Conservation (phyloP, 768 basidiomycete species). For the Hypholoma fasciculare region DNA sequence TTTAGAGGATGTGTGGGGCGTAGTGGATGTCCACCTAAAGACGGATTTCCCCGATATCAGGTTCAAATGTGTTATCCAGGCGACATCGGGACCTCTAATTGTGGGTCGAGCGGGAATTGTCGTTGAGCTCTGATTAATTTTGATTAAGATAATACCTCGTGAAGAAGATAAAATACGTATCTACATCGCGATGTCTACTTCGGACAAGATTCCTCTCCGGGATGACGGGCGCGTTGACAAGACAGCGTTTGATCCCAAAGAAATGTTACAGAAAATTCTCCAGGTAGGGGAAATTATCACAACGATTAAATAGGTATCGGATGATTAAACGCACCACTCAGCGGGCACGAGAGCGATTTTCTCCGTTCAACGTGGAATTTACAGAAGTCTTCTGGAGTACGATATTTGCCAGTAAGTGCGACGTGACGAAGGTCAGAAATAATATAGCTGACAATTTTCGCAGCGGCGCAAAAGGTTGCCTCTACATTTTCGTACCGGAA, state of each 20-base stretch:
- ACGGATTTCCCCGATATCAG: constrained; percentile 10
- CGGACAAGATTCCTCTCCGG: constrained; percentile 7
- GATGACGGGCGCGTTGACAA: constrained; percentile 6
- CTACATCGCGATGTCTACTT: constrained; percentile 8
- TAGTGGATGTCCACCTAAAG: constrained; percentile 7
- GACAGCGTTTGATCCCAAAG: not conserved
- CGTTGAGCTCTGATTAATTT: not conserved
- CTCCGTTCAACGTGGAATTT: not conserved
- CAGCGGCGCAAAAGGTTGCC: constrained; percentile 9
- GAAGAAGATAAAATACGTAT: constrained; percentile 11
- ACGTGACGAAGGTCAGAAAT: too few relatives aligned
- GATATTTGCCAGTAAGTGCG: constrained; percentile 7
- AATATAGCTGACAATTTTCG: too few relatives aligned
- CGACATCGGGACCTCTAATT: constrained; percentile 7
- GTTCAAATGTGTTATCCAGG: constrained; percentile 11
- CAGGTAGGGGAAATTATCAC: not conserved
- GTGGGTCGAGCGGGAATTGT: not conserved
- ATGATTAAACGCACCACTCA: not conserved
- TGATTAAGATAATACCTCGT: constrained; percentile 6
- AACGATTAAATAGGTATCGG: too few relatives aligned
- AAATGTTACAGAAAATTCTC: constrained; percentile 3
- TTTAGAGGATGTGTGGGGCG: constrained; percentile 14
- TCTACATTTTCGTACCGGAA: constrained; percentile 6
- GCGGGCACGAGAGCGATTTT: not conserved
- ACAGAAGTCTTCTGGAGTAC: constrained; percentile 9